Evolutionary conservation across 2,329 filamentous ascomycete species (phyloP), one percentile per base, ranked within the genome.

Genomic region (Aureobasidium sp.): DNA sequence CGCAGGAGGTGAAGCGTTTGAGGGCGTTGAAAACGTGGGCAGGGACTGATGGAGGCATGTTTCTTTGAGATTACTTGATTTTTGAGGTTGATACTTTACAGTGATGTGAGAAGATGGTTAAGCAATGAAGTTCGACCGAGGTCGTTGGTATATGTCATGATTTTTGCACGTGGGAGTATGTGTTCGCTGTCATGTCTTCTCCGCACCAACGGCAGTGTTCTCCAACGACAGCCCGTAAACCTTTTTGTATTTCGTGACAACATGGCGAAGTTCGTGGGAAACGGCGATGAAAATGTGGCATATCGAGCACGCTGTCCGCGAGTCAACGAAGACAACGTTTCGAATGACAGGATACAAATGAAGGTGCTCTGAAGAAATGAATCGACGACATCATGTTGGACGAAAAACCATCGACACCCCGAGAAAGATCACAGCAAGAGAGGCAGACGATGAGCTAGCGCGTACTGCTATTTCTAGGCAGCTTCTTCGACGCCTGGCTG

Each of bases 1-100:
- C 60, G 14, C 60, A 61, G 17, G 60, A 61, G 12, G 60, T 61
- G 60, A 61, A 61, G 19, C 60, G 60, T 29, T 53, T 61, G 24
- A 61, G 44, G 9, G 48, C 50, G 17, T 61, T 56, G 31, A 61
- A 61, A 12, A 61, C 47, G 37, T 45, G 47, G 14, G 47, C 8
- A 5, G 57, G 57, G 7, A 60, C 47, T 31, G 57, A 17, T 40
- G 45, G 24, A 60, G 57, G 24, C 57, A 60, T 60, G n/a, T 19
- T 31, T 11, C 2, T 3, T 0, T 11, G 9, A 5, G 1, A 17
- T 11, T 17, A 44, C 42, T 44, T 14, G 19, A 7, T 15, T 4
- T 19, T 17, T 29, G 47, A 14, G n/a, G 9, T 2, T 12, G 9
- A 12, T 12, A 33, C 31, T 33, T 12, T 3, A 33, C 31, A 33